Evolutionary conservation across 306 rosid genomes (phyloP).

Genomic region (Lotus japonicus): DNA sequence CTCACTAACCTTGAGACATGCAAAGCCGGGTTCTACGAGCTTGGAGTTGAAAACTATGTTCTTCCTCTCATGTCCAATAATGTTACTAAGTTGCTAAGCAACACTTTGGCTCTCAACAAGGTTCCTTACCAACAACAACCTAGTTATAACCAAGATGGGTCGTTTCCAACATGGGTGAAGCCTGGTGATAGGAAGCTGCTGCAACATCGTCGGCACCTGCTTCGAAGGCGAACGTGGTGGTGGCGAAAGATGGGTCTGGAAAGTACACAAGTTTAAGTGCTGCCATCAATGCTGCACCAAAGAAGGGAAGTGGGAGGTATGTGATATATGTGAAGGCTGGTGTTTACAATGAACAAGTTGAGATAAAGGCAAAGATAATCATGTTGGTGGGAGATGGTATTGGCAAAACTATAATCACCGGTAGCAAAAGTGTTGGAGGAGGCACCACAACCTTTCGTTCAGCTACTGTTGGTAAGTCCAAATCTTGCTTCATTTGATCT

Average conservation of each 20-base stretch:
- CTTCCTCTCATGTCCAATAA: constrained; percentile 47
- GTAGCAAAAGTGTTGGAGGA: constrained; percentile 82
- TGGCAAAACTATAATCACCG: constrained; percentile 65
- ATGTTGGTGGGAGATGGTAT: constrained; percentile 80
- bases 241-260: constrained; percentile 67
- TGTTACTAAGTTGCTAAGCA: constrained; percentile 51
- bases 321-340: constrained; percentile 72
- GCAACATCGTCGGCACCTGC: constrained; percentile 45
- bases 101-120: constrained; percentile 52
- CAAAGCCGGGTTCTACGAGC: constrained; percentile 40
- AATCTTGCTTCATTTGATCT: not conserved
- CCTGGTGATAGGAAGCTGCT: constrained; percentile 58
- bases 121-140: constrained; percentile 16
- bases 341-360: constrained; percentile 55
- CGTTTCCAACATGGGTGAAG: constrained; percentile 61
- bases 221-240: constrained; percentile 38
- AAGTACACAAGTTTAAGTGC: constrained; percentile 34
- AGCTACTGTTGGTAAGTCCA: constrained; percentile 67
- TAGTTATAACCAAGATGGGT: constrained; percentile 20
- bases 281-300: constrained; percentile 45
- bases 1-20: constrained; percentile 66
- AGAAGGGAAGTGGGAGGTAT: constrained; percentile 41
- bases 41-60: constrained; percentile 36
- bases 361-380: constrained; percentile 44
- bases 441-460: constrained; percentile 72